Evolutionary conservation across 1,284 basidiomycete genomes (phyloP).

Genomic region (Pterulicium gracile): DNA sequence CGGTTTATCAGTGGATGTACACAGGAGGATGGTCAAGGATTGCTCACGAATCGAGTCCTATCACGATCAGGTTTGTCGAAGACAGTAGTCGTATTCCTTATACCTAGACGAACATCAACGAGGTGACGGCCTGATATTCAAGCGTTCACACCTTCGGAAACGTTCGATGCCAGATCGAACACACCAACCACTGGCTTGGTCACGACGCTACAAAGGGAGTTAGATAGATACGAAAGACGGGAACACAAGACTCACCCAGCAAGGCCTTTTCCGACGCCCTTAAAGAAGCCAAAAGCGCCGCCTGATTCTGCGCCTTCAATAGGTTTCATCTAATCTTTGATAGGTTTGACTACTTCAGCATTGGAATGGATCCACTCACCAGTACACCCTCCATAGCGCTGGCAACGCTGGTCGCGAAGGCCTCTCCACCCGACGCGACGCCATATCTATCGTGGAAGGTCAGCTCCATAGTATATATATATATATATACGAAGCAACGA

Average conservation of each 20-base stretch:
- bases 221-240: slow-evolving; percentile 7
- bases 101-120: slow-evolving; percentile 36
- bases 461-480: slow-evolving; percentile 6
- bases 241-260: slow-evolving; percentile 60
- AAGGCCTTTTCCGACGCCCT: slow-evolving; percentile 93
- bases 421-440: slow-evolving; percentile 89
- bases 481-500: slow-evolving; percentile 7
- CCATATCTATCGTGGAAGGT: slow-evolving; percentile 83
- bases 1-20: no score
- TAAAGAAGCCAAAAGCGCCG: slow-evolving; percentile 95
- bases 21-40: no score
- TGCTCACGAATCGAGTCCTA: slow-evolving; percentile 70
- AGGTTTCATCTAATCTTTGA: slow-evolving; percentile 65
- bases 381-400: slow-evolving; percentile 95
- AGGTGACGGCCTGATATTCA: not conserved
- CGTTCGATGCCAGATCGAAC: slow-evolving; percentile 92
- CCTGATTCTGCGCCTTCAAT: slow-evolving; percentile 94
- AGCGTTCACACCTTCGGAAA: slow-evolving; percentile 71
- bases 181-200: slow-evolving; percentile 97
- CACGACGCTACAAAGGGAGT: slow-evolving; percentile 47
- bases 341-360: not conserved
- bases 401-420: slow-evolving; percentile 87
- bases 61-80: slow-evolving; percentile 92
- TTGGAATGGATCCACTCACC: slow-evolving; percentile 33
- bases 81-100: slow-evolving; percentile 96